Evolutionary conservation across 192 early-diverging fungal species (phyloP).

Genomic region (Coemansia sp.): DNA sequence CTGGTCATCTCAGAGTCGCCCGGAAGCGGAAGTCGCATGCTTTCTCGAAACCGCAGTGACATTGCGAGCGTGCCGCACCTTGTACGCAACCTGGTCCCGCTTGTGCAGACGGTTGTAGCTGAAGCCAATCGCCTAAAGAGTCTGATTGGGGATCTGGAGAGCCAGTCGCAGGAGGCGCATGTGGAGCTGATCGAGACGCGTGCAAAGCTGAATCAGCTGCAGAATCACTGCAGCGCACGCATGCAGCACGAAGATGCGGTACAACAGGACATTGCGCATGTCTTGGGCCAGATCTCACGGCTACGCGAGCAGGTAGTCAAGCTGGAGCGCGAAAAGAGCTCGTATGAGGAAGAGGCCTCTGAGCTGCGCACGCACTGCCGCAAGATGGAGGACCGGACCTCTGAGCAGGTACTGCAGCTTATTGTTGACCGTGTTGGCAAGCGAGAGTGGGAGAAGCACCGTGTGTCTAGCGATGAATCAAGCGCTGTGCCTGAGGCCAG

Average conservation of each 20-base stretch:
- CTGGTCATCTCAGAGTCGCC: not conserved
- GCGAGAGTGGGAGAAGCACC: slow-evolving; percentile 23
- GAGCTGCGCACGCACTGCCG: slow-evolving; percentile 27
- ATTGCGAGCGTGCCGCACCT: slow-evolving; percentile 21
- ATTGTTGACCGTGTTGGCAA: slow-evolving; percentile 43
- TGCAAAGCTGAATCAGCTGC: slow-evolving; percentile 22
- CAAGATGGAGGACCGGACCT: slow-evolving; percentile 21
- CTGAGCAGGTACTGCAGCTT: slow-evolving; percentile 34
- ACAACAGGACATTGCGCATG: slow-evolving; percentile 49
- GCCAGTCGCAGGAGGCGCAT: slow-evolving; percentile 23
- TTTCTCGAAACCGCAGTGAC: slow-evolving; percentile 8
- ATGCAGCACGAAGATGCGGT: slow-evolving; percentile 35
- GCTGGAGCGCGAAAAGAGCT: slow-evolving; percentile 29
- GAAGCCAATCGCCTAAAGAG: slow-evolving; percentile 21
- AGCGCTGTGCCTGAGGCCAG: not conserved
- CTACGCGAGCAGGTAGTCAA: slow-evolving; percentile 30
- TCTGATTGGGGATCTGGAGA: slow-evolving; percentile 28
- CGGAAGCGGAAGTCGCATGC: not conserved
- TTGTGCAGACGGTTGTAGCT: slow-evolving; percentile 23
- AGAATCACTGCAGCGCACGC: slow-evolving; percentile 28
- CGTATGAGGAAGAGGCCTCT: slow-evolving; percentile 24
- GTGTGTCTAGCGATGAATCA: not conserved
- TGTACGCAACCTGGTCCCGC: slow-evolving; percentile 20
- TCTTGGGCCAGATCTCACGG: slow-evolving; percentile 39
- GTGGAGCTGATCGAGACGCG: slow-evolving; percentile 31